Percentiles rank a stretch among this genome's conserved stretches.
Evolutionary conservation across 306 rosid genomes (phyloP).

Genomic region (Senna siamea): DNA sequence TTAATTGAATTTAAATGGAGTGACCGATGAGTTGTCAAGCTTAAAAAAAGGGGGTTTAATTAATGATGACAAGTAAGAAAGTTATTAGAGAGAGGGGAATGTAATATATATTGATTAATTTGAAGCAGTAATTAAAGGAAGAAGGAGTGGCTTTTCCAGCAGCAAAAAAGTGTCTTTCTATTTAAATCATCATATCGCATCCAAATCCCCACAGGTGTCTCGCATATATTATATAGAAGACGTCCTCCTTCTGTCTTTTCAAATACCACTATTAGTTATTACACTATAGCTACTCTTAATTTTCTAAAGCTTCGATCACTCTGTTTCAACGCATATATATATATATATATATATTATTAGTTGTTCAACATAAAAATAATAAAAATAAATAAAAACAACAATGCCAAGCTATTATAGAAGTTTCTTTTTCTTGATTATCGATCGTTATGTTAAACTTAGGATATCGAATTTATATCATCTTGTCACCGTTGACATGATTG

Average conservation of each 20-base stretch:
- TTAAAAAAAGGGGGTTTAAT: slow-evolving; percentile 8
- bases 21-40: slow-evolving; percentile 38
- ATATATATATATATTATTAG: no score
- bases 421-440: background rate
- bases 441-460: no score
- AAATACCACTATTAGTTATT: background rate
- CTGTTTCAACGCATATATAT: no score
- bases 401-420: background rate
- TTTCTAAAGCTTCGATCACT: no score
- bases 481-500: background rate
- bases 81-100: slow-evolving; percentile 27
- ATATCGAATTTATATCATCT: background rate
- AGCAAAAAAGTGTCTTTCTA: slow-evolving; percentile 34
- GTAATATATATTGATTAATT: slow-evolving; percentile 27
- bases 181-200: slow-evolving; percentile 35
- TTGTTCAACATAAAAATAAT: no score
- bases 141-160: slow-evolving; percentile 36
- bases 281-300: background rate
- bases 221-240: slow-evolving; percentile 30
- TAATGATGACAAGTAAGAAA: slow-evolving; percentile 49
- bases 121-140: slow-evolving; percentile 39
- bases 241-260: background rate
- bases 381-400: no score
- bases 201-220: slow-evolving; percentile 38
- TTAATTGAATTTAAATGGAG: slow-evolving; percentile 1